Evolutionary conservation across 2,329 filamentous ascomycete species (phyloP).

Genomic region (Pseudopithomyces chartarum): DNA sequence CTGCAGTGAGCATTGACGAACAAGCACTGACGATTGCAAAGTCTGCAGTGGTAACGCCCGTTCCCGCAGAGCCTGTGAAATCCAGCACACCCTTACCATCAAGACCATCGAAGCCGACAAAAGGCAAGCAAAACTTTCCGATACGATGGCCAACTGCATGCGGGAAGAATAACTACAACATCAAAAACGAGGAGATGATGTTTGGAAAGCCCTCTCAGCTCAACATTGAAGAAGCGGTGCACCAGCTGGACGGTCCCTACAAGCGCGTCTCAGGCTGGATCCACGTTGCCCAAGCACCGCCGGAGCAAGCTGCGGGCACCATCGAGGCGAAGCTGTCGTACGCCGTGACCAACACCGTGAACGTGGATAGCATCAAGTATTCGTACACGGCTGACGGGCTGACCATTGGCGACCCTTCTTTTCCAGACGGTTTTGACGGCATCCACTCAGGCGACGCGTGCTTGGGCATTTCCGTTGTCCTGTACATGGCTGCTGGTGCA

Average conservation of each 20-base stretch:
- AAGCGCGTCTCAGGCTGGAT: conserved; percentile 46
- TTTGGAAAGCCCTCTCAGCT: conserved; percentile 31
- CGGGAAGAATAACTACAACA: conserved; percentile 39
- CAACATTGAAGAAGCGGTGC: conserved; percentile 35
- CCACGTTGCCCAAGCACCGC: conserved; percentile 40
- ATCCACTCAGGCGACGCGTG: conserved; percentile 34
- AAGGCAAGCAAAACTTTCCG: conserved; percentile 30
- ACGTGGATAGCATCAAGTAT: conserved; percentile 37
- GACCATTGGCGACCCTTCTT: conserved; percentile 31
- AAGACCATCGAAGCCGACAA: conserved; percentile 14
- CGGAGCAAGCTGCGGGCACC: conserved; percentile 41
- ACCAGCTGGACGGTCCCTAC: conserved; percentile 37
- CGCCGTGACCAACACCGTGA: conserved; percentile 41
- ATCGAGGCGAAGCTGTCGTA: conserved; percentile 44
- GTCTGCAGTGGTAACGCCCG: conserved; percentile 19
- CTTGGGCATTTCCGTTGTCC: conserved; percentile 43
- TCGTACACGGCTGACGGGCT: conserved; percentile 25
- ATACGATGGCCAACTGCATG: conserved; percentile 44
- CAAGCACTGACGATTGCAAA: neutral
- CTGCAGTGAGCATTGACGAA: neutral
- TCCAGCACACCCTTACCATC: conserved; percentile 12
- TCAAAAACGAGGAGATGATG: conserved; percentile 35
- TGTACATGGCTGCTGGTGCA: conserved; percentile 44
- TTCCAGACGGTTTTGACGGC: conserved; percentile 30
- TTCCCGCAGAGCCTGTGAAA: conserved; percentile 17